Evolutionary conservation across 2,329 filamentous ascomycete genomes (phyloP).

Genomic region (Colletotrichum gloeosporioides): DNA sequence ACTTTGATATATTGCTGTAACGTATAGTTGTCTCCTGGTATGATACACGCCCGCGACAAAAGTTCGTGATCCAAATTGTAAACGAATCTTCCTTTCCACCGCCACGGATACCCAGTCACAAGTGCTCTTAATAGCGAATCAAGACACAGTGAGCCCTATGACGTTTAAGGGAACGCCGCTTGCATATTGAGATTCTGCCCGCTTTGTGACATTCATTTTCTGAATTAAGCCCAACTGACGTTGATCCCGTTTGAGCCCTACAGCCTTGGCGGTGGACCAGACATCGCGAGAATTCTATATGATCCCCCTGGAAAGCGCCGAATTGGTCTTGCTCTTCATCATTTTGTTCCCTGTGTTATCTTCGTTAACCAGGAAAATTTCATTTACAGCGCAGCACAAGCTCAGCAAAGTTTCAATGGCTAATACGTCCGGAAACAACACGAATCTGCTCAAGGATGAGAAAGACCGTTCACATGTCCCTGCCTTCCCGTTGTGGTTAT

Average conservation of each 20-base stretch:
- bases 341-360: neutral
- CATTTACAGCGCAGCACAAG: neutral
- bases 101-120: neutral
- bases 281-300: neutral
- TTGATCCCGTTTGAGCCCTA: neutral
- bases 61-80: neutral
- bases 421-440: neutral
- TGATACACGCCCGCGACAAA: neutral
- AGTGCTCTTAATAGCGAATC: neutral
- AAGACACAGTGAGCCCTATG: neutral
- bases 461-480: neutral
- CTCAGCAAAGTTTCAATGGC: neutral
- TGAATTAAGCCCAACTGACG: neutral
- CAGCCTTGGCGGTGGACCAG: neutral
- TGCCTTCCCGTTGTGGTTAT: neutral
- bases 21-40: neutral
- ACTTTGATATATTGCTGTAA: neutral
- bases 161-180: neutral
- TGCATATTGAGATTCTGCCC: neutral
- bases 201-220: neutral
- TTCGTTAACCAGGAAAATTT: neutral
- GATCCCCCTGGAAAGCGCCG: neutral
- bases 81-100: neutral
- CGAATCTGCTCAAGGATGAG: neutral
- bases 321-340: fast-evolving